Evolutionary conservation across 176 grass and related monocot genomes (phyloP), one percentile per base, ranked within the genome.

Genomic region (Eragrostis curvula): DNA sequence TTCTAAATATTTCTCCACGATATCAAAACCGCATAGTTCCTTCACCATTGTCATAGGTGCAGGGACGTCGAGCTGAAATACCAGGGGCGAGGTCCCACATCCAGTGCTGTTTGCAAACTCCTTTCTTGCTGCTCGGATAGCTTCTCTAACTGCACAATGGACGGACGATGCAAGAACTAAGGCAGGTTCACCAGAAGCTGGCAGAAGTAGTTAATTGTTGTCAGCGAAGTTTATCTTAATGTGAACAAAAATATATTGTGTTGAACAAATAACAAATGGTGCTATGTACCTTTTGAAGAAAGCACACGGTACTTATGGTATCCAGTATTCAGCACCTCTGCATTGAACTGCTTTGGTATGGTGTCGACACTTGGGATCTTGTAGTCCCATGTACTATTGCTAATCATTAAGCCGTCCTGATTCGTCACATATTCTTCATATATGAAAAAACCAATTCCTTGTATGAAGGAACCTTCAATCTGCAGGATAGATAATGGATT

Each of bases 41-140:
- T 93, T 96, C 29, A 96, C 90, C 13, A 71, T 44, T 3, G 93
- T 89, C 93, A 93, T 96, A n/a, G 90, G 89, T 10, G 90, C 91
- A 10, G 93, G 90, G 71, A 87, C 90, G 51, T 96, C 68, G 25
- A 96, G 79, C 39, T 96, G 79, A 45, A 96, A 93, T 9, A 2
- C 30, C 12, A 59, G 13, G 2, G 45, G 2, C 25, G 88, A 82
- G 16, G 12, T 78, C 77, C 74, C 39, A 42, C 68, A 29, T 51
- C 15, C 49, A 15, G 20, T 60, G 39, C 2, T 28, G 10, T 50
- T n/a, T 80, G 29, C 10, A 39, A 93, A 93, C 30, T 93, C 88
- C 30, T 20, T 51, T 47, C 90, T 88, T 0, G 90, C 83, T 20
- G 88, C 94, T 56, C 73, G 51, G 30, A 96, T 91, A 8, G 88